Evolutionary conservation across 331 rosid genomes (phyloP).

Genomic region (Arachis monticola): DNA sequence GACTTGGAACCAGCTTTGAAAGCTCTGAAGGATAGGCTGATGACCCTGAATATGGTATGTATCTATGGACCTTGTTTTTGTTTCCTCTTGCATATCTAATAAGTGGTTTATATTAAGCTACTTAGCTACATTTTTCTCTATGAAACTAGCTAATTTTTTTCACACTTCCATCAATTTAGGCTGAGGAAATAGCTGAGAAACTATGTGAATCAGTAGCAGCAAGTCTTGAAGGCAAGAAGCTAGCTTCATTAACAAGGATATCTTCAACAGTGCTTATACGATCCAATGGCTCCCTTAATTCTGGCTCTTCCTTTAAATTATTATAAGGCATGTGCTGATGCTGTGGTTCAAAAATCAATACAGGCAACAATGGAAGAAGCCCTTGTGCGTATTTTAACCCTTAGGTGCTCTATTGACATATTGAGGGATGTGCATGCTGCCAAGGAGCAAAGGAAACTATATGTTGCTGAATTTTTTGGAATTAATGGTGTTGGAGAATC

Average conservation of each 20-base stretch:
- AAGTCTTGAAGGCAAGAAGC: conserved; percentile 94
- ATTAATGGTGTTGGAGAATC: too few relatives aligned
- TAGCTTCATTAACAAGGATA: conserved; percentile 92
- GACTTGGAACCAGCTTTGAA: too few relatives aligned
- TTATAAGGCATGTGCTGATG: neutral
- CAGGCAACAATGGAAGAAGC: conserved; percentile 99
- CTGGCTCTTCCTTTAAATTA: neutral
- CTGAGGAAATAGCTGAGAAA: conserved; percentile 99
- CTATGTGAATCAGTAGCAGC: conserved; percentile 42
- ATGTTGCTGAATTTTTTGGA: too few relatives aligned
- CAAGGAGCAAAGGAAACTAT: conserved; percentile 77
- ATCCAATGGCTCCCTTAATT: conserved; percentile 32
- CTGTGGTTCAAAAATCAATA: conserved; percentile 30
- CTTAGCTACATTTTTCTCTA: neutral
- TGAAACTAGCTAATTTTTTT: conserved; percentile 32
- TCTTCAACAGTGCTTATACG: conserved; percentile 95
- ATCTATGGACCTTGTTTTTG: conserved; percentile 20
- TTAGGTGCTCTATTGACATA: conserved; percentile 92
- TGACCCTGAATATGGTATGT: conserved; percentile 71
- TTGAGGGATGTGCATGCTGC: conserved; percentile 95
- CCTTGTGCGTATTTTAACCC: conserved; percentile 92
- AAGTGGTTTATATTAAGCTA: neutral
- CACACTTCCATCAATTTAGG: conserved; percentile 52
- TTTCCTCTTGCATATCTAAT: conserved; percentile 3
- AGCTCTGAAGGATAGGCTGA: too few relatives aligned